Percentiles rank a stretch among this genome's conserved stretches.
phyloP scores from a whole-genome alignment of 768 basidiomycete genomes.

The Daedaleopsis sinensis region DNA sequence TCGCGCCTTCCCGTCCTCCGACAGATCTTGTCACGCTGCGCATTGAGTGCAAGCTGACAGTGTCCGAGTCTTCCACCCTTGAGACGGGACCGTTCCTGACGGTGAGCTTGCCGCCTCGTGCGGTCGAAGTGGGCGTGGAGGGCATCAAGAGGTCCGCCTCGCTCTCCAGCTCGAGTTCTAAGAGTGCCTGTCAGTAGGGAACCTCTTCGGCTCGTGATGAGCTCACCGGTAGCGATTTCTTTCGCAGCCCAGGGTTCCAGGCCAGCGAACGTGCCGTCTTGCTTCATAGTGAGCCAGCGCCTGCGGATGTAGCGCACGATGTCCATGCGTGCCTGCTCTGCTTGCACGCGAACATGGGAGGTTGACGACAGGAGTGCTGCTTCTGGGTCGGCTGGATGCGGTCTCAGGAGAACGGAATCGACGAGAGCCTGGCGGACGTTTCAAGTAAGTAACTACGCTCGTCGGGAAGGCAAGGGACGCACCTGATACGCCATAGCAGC shows the following conservation, averaged over 20 bases:
- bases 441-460: not conserved
- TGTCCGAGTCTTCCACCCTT: slow-evolving; percentile 39
- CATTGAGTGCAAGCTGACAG: slow-evolving; percentile 48
- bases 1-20: slow-evolving; percentile 26
- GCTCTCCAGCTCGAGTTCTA: slow-evolving; percentile 79
- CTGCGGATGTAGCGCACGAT: slow-evolving; percentile 75
- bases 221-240: slow-evolving; percentile 83
- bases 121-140: slow-evolving; percentile 32
- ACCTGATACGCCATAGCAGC: slow-evolving; percentile 82
- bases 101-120: slow-evolving; percentile 20
- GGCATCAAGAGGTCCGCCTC: slow-evolving; percentile 69
- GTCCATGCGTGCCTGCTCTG: slow-evolving; percentile 72
- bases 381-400: slow-evolving; percentile 59
- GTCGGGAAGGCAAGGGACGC: slow-evolving; percentile 18
- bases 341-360: slow-evolving; percentile 68
- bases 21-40: slow-evolving; percentile 43
- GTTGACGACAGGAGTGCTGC: slow-evolving; percentile 69
- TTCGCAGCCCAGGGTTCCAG: slow-evolving; percentile 89
- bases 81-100: slow-evolving; percentile 24
- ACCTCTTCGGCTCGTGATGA: not conserved
- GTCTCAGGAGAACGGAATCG: slow-evolving; percentile 68
- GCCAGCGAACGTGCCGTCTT: slow-evolving; percentile 77
- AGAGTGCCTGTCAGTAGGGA: not conserved
- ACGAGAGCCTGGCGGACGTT: slow-evolving; percentile 59
- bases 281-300: slow-evolving; percentile 75